Conservation (phyloP, 768 basidiomycete genomes). For the Russula sp. region DNA sequence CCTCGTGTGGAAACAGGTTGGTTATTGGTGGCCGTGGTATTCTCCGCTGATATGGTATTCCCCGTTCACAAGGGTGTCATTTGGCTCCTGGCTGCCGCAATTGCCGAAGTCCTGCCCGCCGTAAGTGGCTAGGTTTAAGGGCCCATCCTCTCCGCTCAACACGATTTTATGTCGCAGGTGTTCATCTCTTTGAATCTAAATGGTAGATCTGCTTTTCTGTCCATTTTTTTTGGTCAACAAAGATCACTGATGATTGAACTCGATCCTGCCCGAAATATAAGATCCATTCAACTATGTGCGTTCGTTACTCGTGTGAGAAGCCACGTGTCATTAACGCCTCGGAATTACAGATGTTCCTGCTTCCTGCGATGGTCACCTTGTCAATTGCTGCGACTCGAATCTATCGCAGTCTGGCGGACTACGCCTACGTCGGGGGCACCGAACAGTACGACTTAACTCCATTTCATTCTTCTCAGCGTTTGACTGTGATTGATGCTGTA, state of each 20-base stretch:
- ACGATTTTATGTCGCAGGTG: background rate
- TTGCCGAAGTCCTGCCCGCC: background rate
- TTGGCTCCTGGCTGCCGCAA: background rate
- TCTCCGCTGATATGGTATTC: background rate
- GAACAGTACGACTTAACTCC: background rate
- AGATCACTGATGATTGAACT: background rate
- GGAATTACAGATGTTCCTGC: background rate
- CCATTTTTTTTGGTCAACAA: background rate
- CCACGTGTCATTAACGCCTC: background rate
- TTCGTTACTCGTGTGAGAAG: background rate
- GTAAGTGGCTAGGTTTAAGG: background rate
- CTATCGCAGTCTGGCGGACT: background rate
- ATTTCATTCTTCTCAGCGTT: background rate
- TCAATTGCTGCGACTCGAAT: slow-evolving; percentile 8
- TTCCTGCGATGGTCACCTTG: background rate
- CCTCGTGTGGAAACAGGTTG: slow-evolving; percentile 4
- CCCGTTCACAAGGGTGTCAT: slow-evolving; percentile 1
- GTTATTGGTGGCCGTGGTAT: background rate
- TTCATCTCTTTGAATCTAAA: slow-evolving; percentile 5
- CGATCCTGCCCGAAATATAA: background rate
- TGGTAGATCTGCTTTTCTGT: background rate
- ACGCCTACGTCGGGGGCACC: too few species aligned
- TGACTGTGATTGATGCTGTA: background rate
- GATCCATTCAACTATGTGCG: background rate
- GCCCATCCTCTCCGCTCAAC: background rate